Base-by-base conservation (phyloP, 1,284 basidiomycete species). In the Malassezia obtusa region DNA sequence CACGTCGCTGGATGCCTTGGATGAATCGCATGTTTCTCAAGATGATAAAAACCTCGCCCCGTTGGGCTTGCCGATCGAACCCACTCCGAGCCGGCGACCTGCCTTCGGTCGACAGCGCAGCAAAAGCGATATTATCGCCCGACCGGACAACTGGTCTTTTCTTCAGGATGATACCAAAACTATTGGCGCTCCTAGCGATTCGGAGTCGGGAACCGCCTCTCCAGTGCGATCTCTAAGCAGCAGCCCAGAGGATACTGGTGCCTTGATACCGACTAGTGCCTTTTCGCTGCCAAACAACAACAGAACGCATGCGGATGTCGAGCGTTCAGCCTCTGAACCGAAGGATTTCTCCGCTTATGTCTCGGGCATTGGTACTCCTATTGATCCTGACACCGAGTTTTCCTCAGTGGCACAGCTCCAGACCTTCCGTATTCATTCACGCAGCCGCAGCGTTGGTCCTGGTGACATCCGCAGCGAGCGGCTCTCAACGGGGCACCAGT, bases 301-400 rank as follows among this genome's bases (percentile, higher is more conserved):
- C 14, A 4, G 6, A 14, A 35, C 14, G 15, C 15, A 17, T n/a
- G n/a, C n/a, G 33, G 33, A 2, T 2, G 10, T 14, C 2, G 30
- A 25, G 14, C 40, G 25, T 11, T 43, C 40, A 11, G 12, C 15
- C 3, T 25, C 24, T 17, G 40, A 24, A 4, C 40, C 40, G 10
- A 9, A 32, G 14, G 53, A 56, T 26, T 47, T 56, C 35, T 63
- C 62, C 1, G 68, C 67, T 1, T 71, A 70, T 40, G 65, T 71
- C 0, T 66, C 67, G 11, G 68, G 68, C 26, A 54, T 70, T 1
- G 69, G 70, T 25, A 50, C 61, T 31, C 67, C 66, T 2, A 65
- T 72, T 45, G 70, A 72, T 22, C 70, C 70, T 0, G 70, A 72
- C 33, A 60, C 61, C 14, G 70, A 72, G 58, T 57, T 68, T 1